Base-by-base conservation (phyloP, 371 early-diverging fungal genomes). In the Cokeromyces recurvatus region DNA sequence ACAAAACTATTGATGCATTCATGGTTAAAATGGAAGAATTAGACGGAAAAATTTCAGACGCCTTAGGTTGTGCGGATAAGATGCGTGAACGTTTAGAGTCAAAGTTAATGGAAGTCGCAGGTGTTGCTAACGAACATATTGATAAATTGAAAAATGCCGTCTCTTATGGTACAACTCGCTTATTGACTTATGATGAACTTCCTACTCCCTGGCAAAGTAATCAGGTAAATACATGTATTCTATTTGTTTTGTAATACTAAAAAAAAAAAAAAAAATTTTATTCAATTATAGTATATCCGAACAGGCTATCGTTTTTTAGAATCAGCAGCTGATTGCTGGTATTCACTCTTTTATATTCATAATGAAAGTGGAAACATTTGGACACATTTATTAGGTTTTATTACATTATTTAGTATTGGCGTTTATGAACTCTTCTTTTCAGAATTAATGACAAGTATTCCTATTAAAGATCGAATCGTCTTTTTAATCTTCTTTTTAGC, bases 341-440 rank as follows among this genome's bases (percentile, higher is more conserved):
- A 69, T 48, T 89, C 90, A 6, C 63, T 84, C 32, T 56, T 78
- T 31, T 90, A 87, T 61, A 19, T 87, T 21, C 91, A 91, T 60
- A 92, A 91, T 65, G 92, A 92, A 62, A 86, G 89, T 2, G 86
- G 86, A 36, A 92, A 91, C 64, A 85, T 92, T 38, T 82, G 82
- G 63, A 82, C 92, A 20, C 92, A 92, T 63, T 62, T 85, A n/a
- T 19, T 83, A 21, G 91, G 91, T 14, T 78, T 80, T 9, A 46
- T 88, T 17, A 60, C 66, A 5, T 84, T 90, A 43, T 45, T 84
- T 17, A 64, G 57, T 15, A 49, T 89, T 45, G 74, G 76, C 15
- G 46, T 64, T 46, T 77, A 62, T 43, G 74, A 63, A 21, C 64
- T 68, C 11, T 74, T 68, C 43, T 71, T 58, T 49, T 79, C 76